Base-by-base conservation (phyloP, 495 filamentous ascomycete genomes). In the Rostrohypoxylon terebratum region DNA sequence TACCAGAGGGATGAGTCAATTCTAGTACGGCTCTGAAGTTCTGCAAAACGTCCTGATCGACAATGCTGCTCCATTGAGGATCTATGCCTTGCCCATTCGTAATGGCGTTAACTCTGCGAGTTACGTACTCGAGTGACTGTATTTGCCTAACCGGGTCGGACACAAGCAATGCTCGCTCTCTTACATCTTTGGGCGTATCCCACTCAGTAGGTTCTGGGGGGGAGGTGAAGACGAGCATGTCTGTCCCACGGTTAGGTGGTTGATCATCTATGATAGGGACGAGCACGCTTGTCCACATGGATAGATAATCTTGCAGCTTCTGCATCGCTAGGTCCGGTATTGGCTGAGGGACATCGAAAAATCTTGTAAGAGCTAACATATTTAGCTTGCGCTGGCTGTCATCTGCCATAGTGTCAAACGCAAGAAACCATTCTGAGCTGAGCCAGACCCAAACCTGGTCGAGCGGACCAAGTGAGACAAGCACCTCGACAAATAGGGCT, bases 31-130 rank as follows among this genome's bases (percentile, higher is more conserved):
- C 42, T 60, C 83, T 78, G 58, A 97, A 99, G 0, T 85, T 89
- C 16, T 76, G 75, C 60, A 97, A 71, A 2, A 98, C 92, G 45
- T 96, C 90, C 45, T 84, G 82, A 81, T 98, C 96, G 36, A 98
- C 93, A 82, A 96, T 93, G n/a, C 85, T 85, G n/a, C 92, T 79
- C 91, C 91, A 98, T 48, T 92, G 79, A 98, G 97, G 14, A 79
- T 83, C 74, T 90, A 85, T 57, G 88, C 87, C 1, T 94, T 95
- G 65, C 4, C 84, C 81, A 62, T 80, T 81, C 63, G 97, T 87
- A n/a, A 92, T 81, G 1, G 85, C 80, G n/a, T 86, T 81, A 59
- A 98, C 74, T 34, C 88, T 85, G 44, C 89, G 85, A 60, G 87
- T 87, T 11, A 97, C 84, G 77, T 93, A 97, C 8, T 86, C 82